Percentiles rank a stretch among this genome's conserved stretches.
Conservation (phyloP, 1,284 basidiomycete species). For the Trametes versicolor region DNA sequence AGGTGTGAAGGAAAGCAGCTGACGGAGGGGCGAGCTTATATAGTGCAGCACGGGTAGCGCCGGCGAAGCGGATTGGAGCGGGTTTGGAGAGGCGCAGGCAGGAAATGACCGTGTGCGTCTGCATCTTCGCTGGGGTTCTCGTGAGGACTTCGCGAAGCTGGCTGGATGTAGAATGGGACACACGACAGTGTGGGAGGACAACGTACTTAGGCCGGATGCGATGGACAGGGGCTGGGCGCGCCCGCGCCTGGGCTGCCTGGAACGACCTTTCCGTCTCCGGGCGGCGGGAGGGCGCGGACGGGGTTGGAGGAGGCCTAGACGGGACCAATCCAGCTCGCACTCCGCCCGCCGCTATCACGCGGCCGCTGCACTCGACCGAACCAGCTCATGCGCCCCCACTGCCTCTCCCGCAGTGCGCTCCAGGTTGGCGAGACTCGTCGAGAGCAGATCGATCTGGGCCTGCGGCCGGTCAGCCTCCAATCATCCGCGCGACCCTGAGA, state of each 20-base stretch:
- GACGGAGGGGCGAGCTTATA: slow-evolving; percentile 17
- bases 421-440: slow-evolving; percentile 18
- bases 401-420: slow-evolving; percentile 15
- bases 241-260: slow-evolving; percentile 4
- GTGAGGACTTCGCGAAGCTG: slow-evolving; percentile 10
- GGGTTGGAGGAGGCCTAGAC: slow-evolving; percentile 12
- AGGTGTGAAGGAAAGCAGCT: slow-evolving; percentile 12
- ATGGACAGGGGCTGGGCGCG: slow-evolving; percentile 17
- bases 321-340: slow-evolving; percentile 12
- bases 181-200: not conserved
- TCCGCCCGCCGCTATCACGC: slow-evolving; percentile 9
- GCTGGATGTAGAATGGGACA: slow-evolving; percentile 13
- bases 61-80: slow-evolving; percentile 12
- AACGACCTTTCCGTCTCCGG: slow-evolving; percentile 16
- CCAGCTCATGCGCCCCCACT: not conserved
- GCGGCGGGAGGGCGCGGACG: slow-evolving; percentile 10
- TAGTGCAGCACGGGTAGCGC: slow-evolving; percentile 14
- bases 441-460: slow-evolving; percentile 8
- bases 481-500: not conserved
- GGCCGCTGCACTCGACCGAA: not conserved
- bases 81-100: slow-evolving; percentile 3
- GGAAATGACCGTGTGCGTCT: slow-evolving; percentile 2
- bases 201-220: slow-evolving; percentile 16
- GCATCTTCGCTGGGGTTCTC: not conserved
- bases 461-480: not conserved